phyloP scores from a whole-genome alignment of 768 basidiomycete species.

The Phlebiopsis gigantea region DNA sequence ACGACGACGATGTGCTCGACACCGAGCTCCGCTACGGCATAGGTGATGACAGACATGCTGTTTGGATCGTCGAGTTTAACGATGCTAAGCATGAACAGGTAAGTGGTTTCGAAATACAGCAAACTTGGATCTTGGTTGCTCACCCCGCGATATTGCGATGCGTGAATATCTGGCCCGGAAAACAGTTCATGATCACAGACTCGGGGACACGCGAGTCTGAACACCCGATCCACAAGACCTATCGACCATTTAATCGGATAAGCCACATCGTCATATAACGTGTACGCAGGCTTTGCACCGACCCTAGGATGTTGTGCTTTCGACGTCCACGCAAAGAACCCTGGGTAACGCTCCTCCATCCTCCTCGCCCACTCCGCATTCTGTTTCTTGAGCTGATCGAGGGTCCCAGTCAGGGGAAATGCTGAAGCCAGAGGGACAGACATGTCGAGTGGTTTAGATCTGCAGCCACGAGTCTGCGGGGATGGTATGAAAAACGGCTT shows the following conservation, averaged over 20 bases:
- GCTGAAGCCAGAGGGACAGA: background rate
- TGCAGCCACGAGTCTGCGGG: too few relatives aligned
- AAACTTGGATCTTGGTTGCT: too few relatives aligned
- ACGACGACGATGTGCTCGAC: conserved; percentile 13
- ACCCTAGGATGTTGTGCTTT: conserved; percentile 8
- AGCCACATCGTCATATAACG: background rate
- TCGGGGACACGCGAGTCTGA: conserved; percentile 86
- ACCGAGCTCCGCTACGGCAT: conserved; percentile 51
- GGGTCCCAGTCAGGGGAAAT: background rate
- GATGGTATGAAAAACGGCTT: too few relatives aligned
- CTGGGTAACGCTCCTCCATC: conserved; percentile 1
- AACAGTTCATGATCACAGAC: conserved; percentile 55
- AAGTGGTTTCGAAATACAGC: background rate
- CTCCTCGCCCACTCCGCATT: conserved; percentile 9
- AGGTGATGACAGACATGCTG: conserved; percentile 66
- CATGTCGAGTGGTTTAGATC: background rate
- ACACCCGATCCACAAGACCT: conserved; percentile 77
- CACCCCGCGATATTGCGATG: conserved; percentile 89
- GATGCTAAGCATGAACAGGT: conserved; percentile 42
- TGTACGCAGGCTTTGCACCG: background rate
- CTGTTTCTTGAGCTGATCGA: conserved; percentile 1
- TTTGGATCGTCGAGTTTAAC: conserved; percentile 68
- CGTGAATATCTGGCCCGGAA: conserved; percentile 75
- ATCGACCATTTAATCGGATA: background rate
- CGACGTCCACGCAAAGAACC: background rate